Conservation (phyloP, 2,329 filamentous ascomycete species). For the Fonsecaea nubica region DNA sequence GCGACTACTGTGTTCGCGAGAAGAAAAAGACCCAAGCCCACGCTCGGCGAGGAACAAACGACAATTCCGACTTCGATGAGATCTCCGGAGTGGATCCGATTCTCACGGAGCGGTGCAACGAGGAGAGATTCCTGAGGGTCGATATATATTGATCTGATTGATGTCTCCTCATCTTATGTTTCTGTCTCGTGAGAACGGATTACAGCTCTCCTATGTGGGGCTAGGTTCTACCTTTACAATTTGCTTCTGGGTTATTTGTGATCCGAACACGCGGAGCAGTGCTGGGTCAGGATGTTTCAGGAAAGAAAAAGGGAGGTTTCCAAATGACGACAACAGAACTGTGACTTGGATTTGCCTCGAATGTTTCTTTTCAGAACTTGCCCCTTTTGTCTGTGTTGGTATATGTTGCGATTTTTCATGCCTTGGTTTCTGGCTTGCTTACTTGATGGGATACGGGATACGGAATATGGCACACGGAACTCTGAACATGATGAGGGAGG, state of each 20-base stretch:
- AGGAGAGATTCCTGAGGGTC: slow-evolving; percentile 30
- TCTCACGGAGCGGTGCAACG: slow-evolving; percentile 22
- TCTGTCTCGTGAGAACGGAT: neutral
- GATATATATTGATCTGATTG: slow-evolving; percentile 10
- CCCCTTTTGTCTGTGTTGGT: neutral
- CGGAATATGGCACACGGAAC: neutral
- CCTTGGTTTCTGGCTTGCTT: neutral
- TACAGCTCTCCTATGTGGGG: neutral
- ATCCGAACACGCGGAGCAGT: neutral
- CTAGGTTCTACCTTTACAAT: neutral
- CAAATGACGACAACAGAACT: neutral
- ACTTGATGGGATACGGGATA: neutral
- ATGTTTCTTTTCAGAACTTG: neutral
- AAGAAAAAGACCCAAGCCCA: neutral
- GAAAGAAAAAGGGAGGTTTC: neutral
- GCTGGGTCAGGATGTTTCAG: neutral
- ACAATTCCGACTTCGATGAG: slow-evolving; percentile 13
- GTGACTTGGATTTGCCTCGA: neutral
- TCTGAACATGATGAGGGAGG: neutral
- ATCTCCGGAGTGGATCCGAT: slow-evolving; percentile 17
- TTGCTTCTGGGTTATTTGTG: neutral
- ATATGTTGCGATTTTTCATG: neutral
- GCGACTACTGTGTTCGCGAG: neutral
- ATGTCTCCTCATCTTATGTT: neutral
- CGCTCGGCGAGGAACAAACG: neutral